Evolutionary conservation across 2,329 filamentous ascomycete genomes (phyloP), one percentile per base, ranked within the genome.

Genomic region (Hypomyces perniciosus): DNA sequence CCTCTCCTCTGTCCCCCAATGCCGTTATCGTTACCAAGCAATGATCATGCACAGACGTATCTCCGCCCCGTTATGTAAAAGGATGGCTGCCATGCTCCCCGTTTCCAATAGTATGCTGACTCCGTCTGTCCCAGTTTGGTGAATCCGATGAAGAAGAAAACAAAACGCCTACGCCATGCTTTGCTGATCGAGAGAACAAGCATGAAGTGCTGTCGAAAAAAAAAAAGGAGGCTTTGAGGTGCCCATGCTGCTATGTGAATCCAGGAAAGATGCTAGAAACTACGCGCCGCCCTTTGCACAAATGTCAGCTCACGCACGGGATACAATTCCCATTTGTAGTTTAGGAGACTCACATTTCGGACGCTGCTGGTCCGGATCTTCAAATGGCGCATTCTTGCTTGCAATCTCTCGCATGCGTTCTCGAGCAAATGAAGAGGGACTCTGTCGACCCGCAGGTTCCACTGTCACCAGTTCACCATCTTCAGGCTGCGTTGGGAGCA

Each of bases 371-470:
- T 74, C 71, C 6, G 69, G 69, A 41, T 74, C 71, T 29, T 72
- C 71, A 54, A 74, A 68, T 33, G 71, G 70, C 47, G 70, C 68
- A 43, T 71, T 71, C 31, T 65, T 70, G 46, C 67, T 66, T 8
- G 71, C 71, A 54, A 74, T 70, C 44, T 72, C 64, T 41, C 70
- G 67, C 68, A 74, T 74, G 13, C 71, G 65, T 54, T 72, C 66
- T 43, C 71, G 65, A 28, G 71, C 69, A 59, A 73, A 70, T 6
- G 70, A 72, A 4, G 72, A 74, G 4, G 71, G 71, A 52, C 71
- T 73, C 44, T 63, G 63, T 29, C 69, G 68, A 26, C 70, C 68
- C 33, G 58, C 59, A 27, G 58, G 56, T 34, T 60, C 58, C 27
- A 57, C 53, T 12, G 61, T 61, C 10, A 54, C 60, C 34, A 65